These are phyloP conservation scores for Syzygium aromaticum DNA, from an alignment of 345 rosid species.

Conservation along the genomic window DNA sequence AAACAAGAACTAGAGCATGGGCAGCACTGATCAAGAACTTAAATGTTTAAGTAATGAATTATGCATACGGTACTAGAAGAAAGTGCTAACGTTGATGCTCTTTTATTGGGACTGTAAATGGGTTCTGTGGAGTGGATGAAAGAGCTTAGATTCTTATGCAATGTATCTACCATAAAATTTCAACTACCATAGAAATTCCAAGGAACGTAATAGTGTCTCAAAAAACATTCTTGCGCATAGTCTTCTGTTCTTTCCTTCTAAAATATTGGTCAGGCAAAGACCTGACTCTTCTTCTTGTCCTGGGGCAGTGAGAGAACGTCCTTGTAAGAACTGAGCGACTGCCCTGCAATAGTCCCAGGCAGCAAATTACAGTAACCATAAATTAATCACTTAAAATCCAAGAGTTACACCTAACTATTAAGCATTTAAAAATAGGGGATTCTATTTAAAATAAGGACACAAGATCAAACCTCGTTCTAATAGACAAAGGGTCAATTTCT, in stretches of 20 bases:
- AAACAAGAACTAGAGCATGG: no score
- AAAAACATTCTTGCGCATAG: conserved; percentile 85
- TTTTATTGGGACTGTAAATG: not conserved
- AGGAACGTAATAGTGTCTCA: conserved; percentile 56
- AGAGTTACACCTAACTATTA: not conserved
- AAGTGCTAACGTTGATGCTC: not conserved
- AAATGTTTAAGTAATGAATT: no score
- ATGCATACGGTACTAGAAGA: not conserved
- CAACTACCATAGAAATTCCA: not conserved
- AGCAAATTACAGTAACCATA: not conserved
- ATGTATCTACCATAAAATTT: not conserved
- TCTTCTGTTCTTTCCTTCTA: conserved; percentile 66
- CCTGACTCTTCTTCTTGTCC: conserved; percentile 17
- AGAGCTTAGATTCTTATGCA: not conserved
- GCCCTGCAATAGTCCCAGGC: conserved; percentile 44
- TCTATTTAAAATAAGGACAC: not conserved
- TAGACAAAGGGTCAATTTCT: conserved; percentile 44
- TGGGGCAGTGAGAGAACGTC: conserved; percentile 31
- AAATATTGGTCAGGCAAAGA: conserved; percentile 53
- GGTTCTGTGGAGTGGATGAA: not conserved
- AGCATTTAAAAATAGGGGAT: not conserved
- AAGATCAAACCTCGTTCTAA: conserved; percentile 57
- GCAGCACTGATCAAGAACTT: no score
- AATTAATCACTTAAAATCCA: not conserved
- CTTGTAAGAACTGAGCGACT: conserved; percentile 51